phyloP scores from a whole-genome alignment of 1,284 basidiomycete species.

The Hymenochaete sp. region DNA sequence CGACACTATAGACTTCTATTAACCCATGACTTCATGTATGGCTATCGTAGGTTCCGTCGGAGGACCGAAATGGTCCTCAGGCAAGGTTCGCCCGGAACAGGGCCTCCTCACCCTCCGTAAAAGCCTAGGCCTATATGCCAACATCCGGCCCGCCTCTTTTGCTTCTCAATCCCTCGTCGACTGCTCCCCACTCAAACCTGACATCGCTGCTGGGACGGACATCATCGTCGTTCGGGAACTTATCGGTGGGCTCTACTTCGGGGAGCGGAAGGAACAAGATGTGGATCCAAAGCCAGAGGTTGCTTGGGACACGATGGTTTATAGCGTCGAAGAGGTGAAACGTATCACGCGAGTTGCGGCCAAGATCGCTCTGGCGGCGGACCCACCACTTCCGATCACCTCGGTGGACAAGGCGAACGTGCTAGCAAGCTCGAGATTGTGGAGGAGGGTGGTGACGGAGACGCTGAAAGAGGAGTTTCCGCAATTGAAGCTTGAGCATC shows the following conservation, averaged over 20 bases:
- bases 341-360: conserved; percentile 95
- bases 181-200: conserved; percentile 88
- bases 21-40: conserved; percentile 11
- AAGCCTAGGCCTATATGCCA: conserved; percentile 90
- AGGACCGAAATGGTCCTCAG: conserved; percentile 97
- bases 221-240: conserved; percentile 95
- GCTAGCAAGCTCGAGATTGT: conserved; percentile 88
- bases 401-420: conserved; percentile 99
- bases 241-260: conserved; percentile 91
- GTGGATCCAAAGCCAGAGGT: conserved; percentile 50
- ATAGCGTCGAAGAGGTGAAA: conserved; percentile 87
- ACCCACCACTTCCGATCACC: conserved; percentile 85
- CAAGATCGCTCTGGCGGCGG: conserved; percentile 76
- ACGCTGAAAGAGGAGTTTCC: conserved; percentile 81
- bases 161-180: conserved; percentile 85
- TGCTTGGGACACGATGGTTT: conserved; percentile 89
- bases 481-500: conserved; percentile 78
- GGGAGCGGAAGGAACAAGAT: conserved; percentile 83
- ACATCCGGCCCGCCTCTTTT: conserved; percentile 95
- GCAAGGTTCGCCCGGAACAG: conserved; percentile 90
- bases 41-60: conserved; percentile 75
- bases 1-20: background rate
- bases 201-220: conserved; percentile 79
- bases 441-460: conserved; percentile 88
- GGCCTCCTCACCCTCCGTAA: conserved; percentile 92